Base-by-base conservation (phyloP, 352 stramenopile genomes). In the Phytophthora pisi region DNA sequence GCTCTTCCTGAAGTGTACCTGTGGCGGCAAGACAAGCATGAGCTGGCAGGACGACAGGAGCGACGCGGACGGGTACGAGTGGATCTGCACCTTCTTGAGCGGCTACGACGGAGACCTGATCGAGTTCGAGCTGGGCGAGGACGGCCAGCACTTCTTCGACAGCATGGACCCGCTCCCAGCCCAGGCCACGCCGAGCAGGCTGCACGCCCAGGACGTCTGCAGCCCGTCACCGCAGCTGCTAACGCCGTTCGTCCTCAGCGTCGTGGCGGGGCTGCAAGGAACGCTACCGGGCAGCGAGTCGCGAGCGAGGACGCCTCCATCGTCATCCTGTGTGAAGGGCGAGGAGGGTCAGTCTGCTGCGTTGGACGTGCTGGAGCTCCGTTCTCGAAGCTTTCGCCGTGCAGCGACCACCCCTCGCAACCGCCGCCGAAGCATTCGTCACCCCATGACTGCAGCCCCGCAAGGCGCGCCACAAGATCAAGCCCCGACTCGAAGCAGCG, bases 121-220 rank as follows among this genome's bases (percentile, higher is more conserved):
- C 1, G 70, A 84, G 51, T 63, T 84, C 31, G 62, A 84, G 26
- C 26, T 84, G 38, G 64, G 76, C 18, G 56, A 54, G 5, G 66
- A 77, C 30, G 61, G 57, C 7, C 61, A 78, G n/a, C 42, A 75
- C 20, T 75, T 78, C 57, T 75, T 64, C 51, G 68, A 78, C 54
- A 54, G 68, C 54, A 67, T 78, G 45, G 55, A 70, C 24, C 10
- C 18, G 28, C 30, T 66, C 18, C 50, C 70, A n/a, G 43, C 16
- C 1, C 11, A 58, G 3, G 15, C 53, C 7, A 10, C 13, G 1
- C 38, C 24, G 30, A 40, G 31, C 18, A 45, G 15, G 47, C 51
- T 31, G 3, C 49, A 23, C 3, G 51, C 57, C 15, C 36, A 58
- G 23, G 51, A 63, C 38, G 20, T 58, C 13, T n/a, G 45, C 24